Conservation (phyloP, 805 yeast species). For the Metschnikowia shivogae region DNA sequence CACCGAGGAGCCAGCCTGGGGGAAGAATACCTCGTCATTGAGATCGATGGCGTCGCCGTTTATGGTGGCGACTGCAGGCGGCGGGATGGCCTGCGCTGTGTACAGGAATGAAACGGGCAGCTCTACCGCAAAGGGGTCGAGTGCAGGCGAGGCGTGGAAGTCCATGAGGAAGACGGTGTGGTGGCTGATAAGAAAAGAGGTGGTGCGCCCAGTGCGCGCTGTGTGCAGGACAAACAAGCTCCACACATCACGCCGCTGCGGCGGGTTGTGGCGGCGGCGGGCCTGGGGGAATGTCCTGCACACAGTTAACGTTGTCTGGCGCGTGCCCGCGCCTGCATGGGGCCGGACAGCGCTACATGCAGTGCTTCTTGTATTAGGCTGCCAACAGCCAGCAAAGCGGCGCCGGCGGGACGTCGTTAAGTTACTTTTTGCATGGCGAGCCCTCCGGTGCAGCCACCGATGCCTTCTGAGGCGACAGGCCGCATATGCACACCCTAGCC, state of each 20-base stretch:
- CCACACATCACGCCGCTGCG: not conserved
- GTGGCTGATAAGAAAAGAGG: not conserved
- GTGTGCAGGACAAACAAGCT: not conserved
- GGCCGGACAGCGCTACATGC: too few species aligned
- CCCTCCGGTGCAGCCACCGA: too few species aligned
- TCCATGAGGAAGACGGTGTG: slow-evolving; percentile 2
- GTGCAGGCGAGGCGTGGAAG: slow-evolving; percentile 1
- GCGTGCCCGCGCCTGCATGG: too few species aligned
- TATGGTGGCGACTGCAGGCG: slow-evolving; percentile 17
- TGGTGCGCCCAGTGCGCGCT: slow-evolving; percentile 2
- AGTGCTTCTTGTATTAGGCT: too few species aligned
- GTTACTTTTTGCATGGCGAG: too few species aligned
- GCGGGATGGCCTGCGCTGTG: slow-evolving; percentile 9
- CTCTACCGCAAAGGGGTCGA: not conserved
- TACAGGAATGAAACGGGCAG: not conserved
- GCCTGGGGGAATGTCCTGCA: too few species aligned
- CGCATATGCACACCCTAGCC: too few species aligned
- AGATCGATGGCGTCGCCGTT: slow-evolving; percentile 20
- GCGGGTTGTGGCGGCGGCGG: not conserved
- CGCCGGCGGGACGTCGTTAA: too few species aligned
- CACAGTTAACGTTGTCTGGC: too few species aligned
- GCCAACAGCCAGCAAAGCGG: too few species aligned
- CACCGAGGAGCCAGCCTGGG: not conserved
- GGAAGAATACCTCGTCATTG: slow-evolving; percentile 26
- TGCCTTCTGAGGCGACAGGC: too few species aligned